A percentile compares a stretch with the other conserved stretches of the same genome.
Conservation (phyloP, 345 rosid species). For the Syzygium grande region DNA sequence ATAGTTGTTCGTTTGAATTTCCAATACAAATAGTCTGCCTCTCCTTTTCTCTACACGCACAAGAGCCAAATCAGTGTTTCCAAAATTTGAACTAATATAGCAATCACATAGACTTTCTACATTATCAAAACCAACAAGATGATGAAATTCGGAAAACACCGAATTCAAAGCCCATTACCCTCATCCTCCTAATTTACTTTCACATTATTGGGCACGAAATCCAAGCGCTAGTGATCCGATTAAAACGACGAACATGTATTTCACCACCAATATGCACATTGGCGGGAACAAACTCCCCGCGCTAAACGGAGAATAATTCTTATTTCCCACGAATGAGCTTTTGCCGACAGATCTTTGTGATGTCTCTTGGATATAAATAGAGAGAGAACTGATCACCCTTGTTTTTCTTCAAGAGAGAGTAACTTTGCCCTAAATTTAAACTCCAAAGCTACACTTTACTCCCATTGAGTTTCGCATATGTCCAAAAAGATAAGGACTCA, state of each 20-base stretch:
- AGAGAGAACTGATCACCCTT: background rate
- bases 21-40: background rate
- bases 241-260: background rate
- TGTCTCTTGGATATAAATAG: background rate
- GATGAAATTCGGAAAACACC: background rate
- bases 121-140: background rate
- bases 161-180: background rate
- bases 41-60: background rate
- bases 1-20: background rate
- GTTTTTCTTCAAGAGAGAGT: background rate
- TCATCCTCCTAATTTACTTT: background rate
- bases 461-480: background rate
- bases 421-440: background rate
- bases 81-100: too few species aligned
- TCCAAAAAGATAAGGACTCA: background rate
- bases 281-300: background rate
- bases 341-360: background rate
- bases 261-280: background rate
- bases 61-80: background rate
- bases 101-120: background rate
- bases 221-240: background rate
- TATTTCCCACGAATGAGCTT: background rate
- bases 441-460: background rate
- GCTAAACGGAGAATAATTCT: background rate
- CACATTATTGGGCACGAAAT: background rate